Base-by-base conservation (phyloP, 2,329 filamentous ascomycete species). In the Westerdykella ornata region DNA sequence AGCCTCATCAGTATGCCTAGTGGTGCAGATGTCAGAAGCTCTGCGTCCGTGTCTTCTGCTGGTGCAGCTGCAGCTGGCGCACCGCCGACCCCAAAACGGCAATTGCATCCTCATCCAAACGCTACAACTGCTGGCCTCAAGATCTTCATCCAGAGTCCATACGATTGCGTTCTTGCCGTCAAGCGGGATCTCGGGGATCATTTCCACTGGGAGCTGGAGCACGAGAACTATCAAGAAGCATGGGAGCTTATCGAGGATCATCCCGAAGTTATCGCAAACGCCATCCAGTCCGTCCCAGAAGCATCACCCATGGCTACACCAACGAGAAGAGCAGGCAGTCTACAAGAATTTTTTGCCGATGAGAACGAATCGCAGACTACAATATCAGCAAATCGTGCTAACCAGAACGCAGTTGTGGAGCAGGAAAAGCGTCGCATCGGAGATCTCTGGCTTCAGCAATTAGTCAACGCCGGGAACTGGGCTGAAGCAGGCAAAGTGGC, bases 131-230 rank as follows among this genome's bases (percentile, higher is more conserved):
- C 75, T 29, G 81, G 82, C 5, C 72, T 82, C 51, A 85, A 97
- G 57, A 85, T 98, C 13, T 96, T 96, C 61, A 87, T 98, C 31
- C 88, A 95, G 57, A 96, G 88, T 54, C 92, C 92, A 0, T 98
- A 94, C 59, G 92, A 98, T 66, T 97, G 89, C 56, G 84, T 97
- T n/a, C 71, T 96, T 41, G 87, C 88, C 1, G 87, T 92, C 2
- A 89, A 89, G 60, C 77, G 92, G 52, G 89, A 95, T 57, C 73
- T 94, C 13, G 73, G 80, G 3, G 92, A 98, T 65, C 88, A 94
- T 57, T 71, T 97, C 16, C 72, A 75, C 6, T 98, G 90, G 90
- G 72, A 97, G 12, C 63, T 94, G 19, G 85, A 90, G 44, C 86
- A 83, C 46, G 77, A 85, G 39, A 81, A 83, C 47, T 95, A 90